A percentile compares a stretch with the other conserved stretches of the same genome.
These are phyloP conservation scores for Globisporangium mamillatum DNA, from an alignment of 352 stramenopile genomes.

Conservation along the genomic window DNA sequence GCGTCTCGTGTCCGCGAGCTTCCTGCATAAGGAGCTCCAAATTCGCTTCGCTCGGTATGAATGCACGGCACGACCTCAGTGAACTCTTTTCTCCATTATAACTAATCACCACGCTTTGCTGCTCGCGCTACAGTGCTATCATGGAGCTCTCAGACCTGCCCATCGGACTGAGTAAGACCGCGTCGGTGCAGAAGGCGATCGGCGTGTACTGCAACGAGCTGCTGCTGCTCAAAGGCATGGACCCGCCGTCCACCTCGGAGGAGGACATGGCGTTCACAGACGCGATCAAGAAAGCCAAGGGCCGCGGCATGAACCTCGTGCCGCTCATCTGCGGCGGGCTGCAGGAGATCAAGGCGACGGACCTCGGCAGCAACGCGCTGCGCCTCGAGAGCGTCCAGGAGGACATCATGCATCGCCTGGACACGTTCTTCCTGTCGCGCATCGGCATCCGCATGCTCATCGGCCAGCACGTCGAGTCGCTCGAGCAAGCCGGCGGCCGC, in stretches of 20 bases:
- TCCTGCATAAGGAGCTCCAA: constrained; percentile 80
- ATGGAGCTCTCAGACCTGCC: constrained; percentile 75
- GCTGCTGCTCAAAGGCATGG: constrained; percentile 37
- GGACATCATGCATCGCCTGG: constrained; percentile 82
- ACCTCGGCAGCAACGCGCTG: constrained; percentile 59
- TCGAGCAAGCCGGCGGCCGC: constrained; percentile 53
- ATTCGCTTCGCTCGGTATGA: constrained; percentile 63
- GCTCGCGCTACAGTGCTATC: constrained; percentile 37
- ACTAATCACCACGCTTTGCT: background rate
- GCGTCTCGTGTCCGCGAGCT: constrained; percentile 57
- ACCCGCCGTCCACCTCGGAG: constrained; percentile 41
- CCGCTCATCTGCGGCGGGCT: constrained; percentile 75
- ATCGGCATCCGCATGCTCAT: constrained; percentile 99
- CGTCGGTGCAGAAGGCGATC: constrained; percentile 59
- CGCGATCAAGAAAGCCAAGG: constrained; percentile 48
- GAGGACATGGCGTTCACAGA: constrained; percentile 71
- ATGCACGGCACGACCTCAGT: too few relatives aligned
- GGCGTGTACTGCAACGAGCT: constrained; percentile 62
- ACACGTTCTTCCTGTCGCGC: constrained; percentile 98
- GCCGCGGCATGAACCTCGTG: constrained; percentile 66
- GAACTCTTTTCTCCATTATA: background rate
- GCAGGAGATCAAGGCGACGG: constrained; percentile 60
- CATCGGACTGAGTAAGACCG: constrained; percentile 57
- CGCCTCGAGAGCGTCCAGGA: constrained; percentile 64
- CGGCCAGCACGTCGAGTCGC: constrained; percentile 83